Base-by-base conservation (phyloP, 176 grass and related monocot species). In the Ananas comosus region DNA sequence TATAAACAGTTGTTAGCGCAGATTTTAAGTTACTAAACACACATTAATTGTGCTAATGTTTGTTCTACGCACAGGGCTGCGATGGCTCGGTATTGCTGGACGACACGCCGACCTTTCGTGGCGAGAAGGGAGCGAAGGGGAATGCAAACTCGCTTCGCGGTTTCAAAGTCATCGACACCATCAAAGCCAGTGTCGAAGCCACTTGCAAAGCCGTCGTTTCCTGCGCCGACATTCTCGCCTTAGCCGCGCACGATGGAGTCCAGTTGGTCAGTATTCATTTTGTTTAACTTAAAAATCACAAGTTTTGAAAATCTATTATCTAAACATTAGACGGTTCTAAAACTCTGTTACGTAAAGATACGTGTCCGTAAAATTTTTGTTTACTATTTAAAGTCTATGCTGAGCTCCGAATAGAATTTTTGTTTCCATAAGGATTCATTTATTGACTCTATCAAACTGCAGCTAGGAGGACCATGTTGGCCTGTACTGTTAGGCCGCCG, bases 401-500 rank as follows among this genome's bases (percentile, higher is more conserved):
- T 0, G 4, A 29, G 4, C 28, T 29, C 28, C 0, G 22, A 23
- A 23, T 23, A 23, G 22, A 23, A 23, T 23, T 23, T 23, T 23
- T 23, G 22, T 23, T 23, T 23, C 22, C 22, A 23, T 23, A 23
- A 23, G 29, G 5, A 42, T 42, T 42, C 4, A 42, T 42, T 42
- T 42, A 42, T 7, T 7, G 0, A 6, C 0, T 42, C 33, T 42
- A 42, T 42, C 33, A 5, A 42, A 42, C 33, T 48, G 79, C 69
- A 96, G 91, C 74, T 96, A 2, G 88, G 92, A 9, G 92, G 92
- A 6, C 85, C 91, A n/a, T 74, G 3, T 33, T 96, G 91, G 91
- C 29, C 70, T 25, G 85, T 96, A 74, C 78, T 11, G 11, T 83
- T 96, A 1, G 92, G 92, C 0, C 85, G 92, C 51, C 83, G 78